Evolutionary conservation across 768 basidiomycete species (phyloP).

Genomic region (Leccinellum albellum): DNA sequence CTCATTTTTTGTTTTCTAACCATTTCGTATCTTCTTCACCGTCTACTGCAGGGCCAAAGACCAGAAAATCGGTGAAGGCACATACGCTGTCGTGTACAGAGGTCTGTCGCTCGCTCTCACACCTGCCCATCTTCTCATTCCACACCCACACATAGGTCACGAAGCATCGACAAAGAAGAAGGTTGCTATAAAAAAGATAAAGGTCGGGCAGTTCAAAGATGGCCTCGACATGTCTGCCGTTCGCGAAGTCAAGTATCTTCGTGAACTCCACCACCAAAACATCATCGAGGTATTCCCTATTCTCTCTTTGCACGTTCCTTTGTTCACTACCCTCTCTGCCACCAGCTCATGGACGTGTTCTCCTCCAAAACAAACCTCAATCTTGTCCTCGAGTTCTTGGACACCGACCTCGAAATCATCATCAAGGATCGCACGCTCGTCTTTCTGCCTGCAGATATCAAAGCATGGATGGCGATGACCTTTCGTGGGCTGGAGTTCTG

Average conservation of each 20-base stretch:
- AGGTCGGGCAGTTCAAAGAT: slow-evolving; percentile 94
- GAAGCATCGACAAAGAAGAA: slow-evolving; percentile 73
- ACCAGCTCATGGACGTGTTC: slow-evolving; percentile 91
- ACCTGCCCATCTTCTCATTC: background rate
- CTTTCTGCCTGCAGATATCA: slow-evolving; percentile 93
- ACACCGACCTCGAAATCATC: slow-evolving; percentile 94
- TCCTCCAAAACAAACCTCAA: slow-evolving; percentile 96
- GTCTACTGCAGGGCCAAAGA: slow-evolving; percentile 63
- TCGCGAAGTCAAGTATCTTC: slow-evolving; percentile 94
- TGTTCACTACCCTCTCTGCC: background rate
- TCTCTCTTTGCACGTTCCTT: background rate
- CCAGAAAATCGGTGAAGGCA: slow-evolving; percentile 84
- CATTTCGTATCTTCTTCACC: slow-evolving; percentile 4
- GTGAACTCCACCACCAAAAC: slow-evolving; percentile 91
- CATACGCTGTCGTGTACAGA: slow-evolving; percentile 94
- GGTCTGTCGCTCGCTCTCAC: slow-evolving; percentile 41
- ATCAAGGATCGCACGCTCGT: slow-evolving; percentile 92
- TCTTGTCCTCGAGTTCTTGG: slow-evolving; percentile 93
- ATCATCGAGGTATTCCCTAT: slow-evolving; percentile 72
- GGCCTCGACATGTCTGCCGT: slow-evolving; percentile 99
- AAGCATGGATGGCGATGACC: slow-evolving; percentile 99
- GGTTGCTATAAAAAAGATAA: slow-evolving; percentile 98
- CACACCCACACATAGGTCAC: slow-evolving; percentile 51
- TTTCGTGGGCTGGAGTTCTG: slow-evolving; percentile 98
- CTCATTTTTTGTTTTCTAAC: background rate